These are phyloP conservation scores for Penicillium ucsense DNA, from an alignment of 495 filamentous ascomycete species.

Conservation along the genomic window DNA sequence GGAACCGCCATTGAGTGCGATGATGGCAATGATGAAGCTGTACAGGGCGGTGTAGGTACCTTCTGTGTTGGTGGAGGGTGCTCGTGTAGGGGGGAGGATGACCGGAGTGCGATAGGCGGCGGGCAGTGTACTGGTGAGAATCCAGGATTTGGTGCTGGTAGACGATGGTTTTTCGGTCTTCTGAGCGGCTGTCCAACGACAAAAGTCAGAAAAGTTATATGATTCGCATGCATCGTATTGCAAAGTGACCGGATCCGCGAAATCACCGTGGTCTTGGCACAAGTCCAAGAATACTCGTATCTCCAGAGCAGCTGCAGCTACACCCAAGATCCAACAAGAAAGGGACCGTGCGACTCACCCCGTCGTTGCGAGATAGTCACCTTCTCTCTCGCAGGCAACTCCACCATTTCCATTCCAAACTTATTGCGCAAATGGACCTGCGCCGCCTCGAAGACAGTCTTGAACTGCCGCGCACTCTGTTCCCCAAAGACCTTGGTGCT, in stretches of 20 bases:
- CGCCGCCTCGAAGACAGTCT: conserved; percentile 55
- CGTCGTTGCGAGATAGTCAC: conserved; percentile 62
- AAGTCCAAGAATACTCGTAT: too few species aligned
- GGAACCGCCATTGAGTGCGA: conserved; percentile 59
- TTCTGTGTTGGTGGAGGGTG: conserved; percentile 55
- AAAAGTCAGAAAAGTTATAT: background rate
- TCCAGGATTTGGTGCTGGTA: conserved; percentile 57
- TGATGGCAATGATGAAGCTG: conserved; percentile 66
- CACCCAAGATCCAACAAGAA: background rate
- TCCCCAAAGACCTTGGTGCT: conserved; percentile 49
- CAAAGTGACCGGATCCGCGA: too few species aligned
- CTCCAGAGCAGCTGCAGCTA: too few species aligned
- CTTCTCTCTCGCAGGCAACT: conserved; percentile 74
- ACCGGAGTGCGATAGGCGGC: conserved; percentile 47
- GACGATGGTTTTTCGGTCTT: conserved; percentile 32
- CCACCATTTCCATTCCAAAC: conserved; percentile 83
- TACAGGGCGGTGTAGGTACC: conserved; percentile 72
- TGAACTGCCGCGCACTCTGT: conserved; percentile 48
- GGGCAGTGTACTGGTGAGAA: conserved; percentile 64
- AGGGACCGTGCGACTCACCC: conserved; percentile 40
- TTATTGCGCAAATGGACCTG: conserved; percentile 51
- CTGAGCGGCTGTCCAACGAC: conserved; percentile 43
- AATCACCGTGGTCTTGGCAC: too few species aligned
- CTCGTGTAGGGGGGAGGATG: conserved; percentile 59
- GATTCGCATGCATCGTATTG: too few species aligned